Percentiles rank a stretch among this genome's conserved stretches.
These are phyloP conservation scores for Solanum chiquidenum DNA, from an alignment of 257 asterid species.

Conservation along the genomic window DNA sequence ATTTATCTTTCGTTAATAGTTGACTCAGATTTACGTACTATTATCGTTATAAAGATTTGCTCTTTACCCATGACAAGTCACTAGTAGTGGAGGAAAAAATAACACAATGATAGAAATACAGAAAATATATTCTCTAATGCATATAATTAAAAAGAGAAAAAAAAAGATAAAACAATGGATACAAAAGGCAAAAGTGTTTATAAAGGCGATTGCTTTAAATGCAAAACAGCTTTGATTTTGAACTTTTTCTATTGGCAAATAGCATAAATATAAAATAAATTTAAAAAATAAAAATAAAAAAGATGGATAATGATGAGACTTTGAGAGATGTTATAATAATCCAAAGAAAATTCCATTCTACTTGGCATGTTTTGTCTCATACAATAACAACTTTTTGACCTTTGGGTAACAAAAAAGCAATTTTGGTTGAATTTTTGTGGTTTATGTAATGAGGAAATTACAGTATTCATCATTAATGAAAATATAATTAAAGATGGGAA, in stretches of 20 bases:
- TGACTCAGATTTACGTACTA: neutral
- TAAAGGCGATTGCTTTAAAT: conserved; percentile 32
- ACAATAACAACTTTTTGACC: conserved; percentile 18
- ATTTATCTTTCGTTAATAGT: neutral
- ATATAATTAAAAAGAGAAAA: neutral
- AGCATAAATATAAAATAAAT: neutral
- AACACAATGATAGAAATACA: conserved; percentile 3
- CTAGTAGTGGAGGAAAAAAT: neutral
- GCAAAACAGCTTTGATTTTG: conserved; percentile 22
- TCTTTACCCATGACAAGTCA: neutral
- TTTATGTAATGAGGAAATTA: neutral
- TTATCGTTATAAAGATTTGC: neutral
- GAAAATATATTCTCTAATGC: neutral
- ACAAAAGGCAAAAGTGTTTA: conserved; percentile 1
- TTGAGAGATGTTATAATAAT: conserved; percentile 7
- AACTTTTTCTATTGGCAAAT: conserved; percentile 25
- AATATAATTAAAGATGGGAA: neutral
- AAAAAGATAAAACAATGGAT: neutral
- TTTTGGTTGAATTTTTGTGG: conserved; percentile 2
- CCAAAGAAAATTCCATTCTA: conserved; percentile 1
- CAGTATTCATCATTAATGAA: neutral
- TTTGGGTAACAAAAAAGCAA: neutral
- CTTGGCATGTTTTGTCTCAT: conserved; percentile 29
- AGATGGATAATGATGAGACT: conserved; percentile 8
- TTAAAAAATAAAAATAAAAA: neutral